Evolutionary conservation across 83 land plant genomes (phyloP).

Genomic region (Picea mariana): DNA sequence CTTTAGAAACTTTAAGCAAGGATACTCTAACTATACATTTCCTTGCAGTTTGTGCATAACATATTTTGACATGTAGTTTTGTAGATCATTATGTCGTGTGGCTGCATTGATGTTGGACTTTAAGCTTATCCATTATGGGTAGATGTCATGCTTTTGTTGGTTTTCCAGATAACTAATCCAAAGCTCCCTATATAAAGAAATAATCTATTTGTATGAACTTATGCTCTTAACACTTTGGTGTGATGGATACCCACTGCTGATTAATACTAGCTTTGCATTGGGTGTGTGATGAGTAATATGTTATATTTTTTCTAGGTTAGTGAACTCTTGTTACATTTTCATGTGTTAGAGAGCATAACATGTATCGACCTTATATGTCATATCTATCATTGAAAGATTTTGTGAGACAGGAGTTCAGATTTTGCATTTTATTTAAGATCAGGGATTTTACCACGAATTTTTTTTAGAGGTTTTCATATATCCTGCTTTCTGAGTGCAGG

Average conservation of each 20-base stretch:
- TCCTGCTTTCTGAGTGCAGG: slow-evolving; percentile 42
- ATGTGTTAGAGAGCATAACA: neutral
- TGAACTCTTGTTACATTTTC: neutral
- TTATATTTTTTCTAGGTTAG: neutral
- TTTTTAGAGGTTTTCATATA: neutral
- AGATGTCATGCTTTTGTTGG: neutral
- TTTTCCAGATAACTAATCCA: neutral
- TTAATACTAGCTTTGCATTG: neutral
- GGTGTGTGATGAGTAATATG: neutral
- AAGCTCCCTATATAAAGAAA: neutral
- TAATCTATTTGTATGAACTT: neutral
- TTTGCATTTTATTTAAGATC: neutral
- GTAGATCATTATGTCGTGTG: neutral
- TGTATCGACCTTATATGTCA: neutral
- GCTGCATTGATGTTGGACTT: neutral
- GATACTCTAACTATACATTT: neutral
- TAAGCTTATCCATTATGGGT: neutral
- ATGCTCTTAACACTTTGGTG: neutral
- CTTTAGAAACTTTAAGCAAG: neutral
- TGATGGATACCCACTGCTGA: neutral
- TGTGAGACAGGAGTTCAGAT: neutral
- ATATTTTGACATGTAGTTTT: neutral
- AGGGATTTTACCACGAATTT: neutral
- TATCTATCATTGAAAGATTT: neutral
- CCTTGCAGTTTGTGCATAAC: neutral